Evolutionary conservation across 2,329 filamentous ascomycete species (phyloP), one percentile per base, ranked within the genome.

Genomic region (Macrophomina phaseolina): DNA sequence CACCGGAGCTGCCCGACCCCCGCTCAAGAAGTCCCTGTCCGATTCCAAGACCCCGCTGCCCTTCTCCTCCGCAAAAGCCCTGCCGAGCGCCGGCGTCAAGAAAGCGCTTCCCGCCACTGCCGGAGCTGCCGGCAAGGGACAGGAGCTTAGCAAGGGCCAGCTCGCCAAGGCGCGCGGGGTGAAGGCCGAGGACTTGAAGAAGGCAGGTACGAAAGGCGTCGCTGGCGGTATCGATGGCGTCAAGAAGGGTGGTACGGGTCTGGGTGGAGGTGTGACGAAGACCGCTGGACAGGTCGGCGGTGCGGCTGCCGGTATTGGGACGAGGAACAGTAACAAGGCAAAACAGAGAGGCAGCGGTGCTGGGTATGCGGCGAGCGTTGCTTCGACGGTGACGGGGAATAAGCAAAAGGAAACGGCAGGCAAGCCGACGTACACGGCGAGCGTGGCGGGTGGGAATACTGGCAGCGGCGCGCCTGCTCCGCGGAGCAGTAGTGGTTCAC

Each of bases 81-180:
- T 60, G 45, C 64, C 64, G 11, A 34, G 16, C 14, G 30, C 52
- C 23, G 53, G 53, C 28, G 53, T 61, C 14, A 53, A 53, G 55
- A 66, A 66, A 45, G 45, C 64, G 34, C n/a, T 66, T 32, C 55
- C 64, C 18, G 45, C 40, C n/a, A 28, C 62, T 1, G 28, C 49
- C 18, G 49, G 38, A 36, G 38, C 34, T 12, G 6, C 38, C 23
- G 23, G 23, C 23, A 23, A 23, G 23, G 23, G 23, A 14, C 8
- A 65, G 34, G 60, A 34, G 18, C 18, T 58, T 12, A 65, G 63
- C 52, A 65, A 58, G 9, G 63, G 63, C 14, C 63, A 65, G 63
- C 30, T 58, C 40, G 63, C 63, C 11, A 65, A 65, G 62, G 30
- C 36, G 30, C 28, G 62, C 11, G 62, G 62, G n/a, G 36, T 65